Evolutionary conservation across 129 eudicot species (phyloP), one percentile per base, ranked within the genome.

Genomic region (Chrysanthemum seticuspe): DNA sequence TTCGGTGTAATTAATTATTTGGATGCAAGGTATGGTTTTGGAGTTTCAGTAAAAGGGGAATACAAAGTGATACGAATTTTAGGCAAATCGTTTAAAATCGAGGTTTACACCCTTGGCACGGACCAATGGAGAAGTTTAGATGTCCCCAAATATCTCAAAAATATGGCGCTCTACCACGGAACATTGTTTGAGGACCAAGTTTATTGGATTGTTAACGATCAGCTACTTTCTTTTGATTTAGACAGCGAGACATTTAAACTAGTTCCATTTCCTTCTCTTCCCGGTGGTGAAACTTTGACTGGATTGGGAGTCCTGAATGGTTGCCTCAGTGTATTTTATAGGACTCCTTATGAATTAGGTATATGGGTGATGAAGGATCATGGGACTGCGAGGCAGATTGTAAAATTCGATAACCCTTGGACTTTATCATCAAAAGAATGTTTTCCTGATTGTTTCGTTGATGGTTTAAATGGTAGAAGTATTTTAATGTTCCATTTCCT

Each of bases 41-140:
- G 73, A 27, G 61, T 68, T 68, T 68, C 50, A 3, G n/a, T 3
- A 47, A 13, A 13, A 13, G 49, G 49, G 23, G 51, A 68, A 52
- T 52, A 68, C 25, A 68, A 68, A 68, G 62, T 62, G 9, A 31
- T 62, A 27, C 47, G 50, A 47, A 62, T 34, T 34, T 18, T 58
- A 16, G 63, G 64, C 1, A 8, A 60, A 3, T 23, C 40, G 6
- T 4, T 60, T 10, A 11, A 60, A 11, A 60, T 23, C 4, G 44
- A 60, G 65, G 65, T 60, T 60, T 60, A 9, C 65, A 60, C 65
- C 65, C 31, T 60, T 60, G 65, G 65, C 34, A 23, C 29, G 2
- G 44, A 60, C 8, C 44, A 6, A 23, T 60, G 65, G 65, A 60
- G 65, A 60, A 60, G 14, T 60, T 13, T 60, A 13, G 40, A 60